Base-by-base conservation (phyloP, 805 yeast species). In the Soucietia sequanensis region DNA sequence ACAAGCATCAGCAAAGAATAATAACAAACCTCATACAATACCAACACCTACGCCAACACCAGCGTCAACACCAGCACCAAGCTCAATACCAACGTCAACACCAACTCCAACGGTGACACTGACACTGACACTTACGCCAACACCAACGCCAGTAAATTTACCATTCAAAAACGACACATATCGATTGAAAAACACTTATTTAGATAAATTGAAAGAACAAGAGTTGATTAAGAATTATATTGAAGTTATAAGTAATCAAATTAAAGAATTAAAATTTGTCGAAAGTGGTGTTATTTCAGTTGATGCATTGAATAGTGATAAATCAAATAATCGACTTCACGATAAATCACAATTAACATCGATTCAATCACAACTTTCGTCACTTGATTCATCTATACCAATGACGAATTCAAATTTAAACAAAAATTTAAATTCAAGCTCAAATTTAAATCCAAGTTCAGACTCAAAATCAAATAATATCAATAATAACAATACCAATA, bases 281-380 rank as follows among this genome's bases (percentile, higher is more conserved):
- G 68, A 65, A 42, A 66, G 61, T 40, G 73, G 73, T 4, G 69
- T 65, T 25, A 66, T 68, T 31, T 60, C 72, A 0, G 54, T 63
- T 34, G 72, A 67, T 44, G 70, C 71, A 2, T 47, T 67, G 24
- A 57, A 55, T 31, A 46, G 54, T 14, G 43, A 47, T 21, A 11
- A 21, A 21, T 21, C 23, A 11, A 8, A 21, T 8, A n/a, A n/a
- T n/a, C n/a, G n/a, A n/a, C n/a, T n/a, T n/a, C 20, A 16, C 35
- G 33, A 19, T 19, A 30, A 31, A 10, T 26, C 30, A 4, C 16
- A 20, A 30, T 14, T 9, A 8, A 8, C 8, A 8, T 9, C 23
- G 10, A 11, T 9, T 9, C 23, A 21, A 11, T n/a, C n/a, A n/a
- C n/a, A n/a, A n/a, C n/a, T n/a, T n/a, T n/a, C n/a, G n/a, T n/a